phyloP scores from a whole-genome alignment of 2,329 filamentous ascomycete species.

The Sordariomycetes sp. region DNA sequence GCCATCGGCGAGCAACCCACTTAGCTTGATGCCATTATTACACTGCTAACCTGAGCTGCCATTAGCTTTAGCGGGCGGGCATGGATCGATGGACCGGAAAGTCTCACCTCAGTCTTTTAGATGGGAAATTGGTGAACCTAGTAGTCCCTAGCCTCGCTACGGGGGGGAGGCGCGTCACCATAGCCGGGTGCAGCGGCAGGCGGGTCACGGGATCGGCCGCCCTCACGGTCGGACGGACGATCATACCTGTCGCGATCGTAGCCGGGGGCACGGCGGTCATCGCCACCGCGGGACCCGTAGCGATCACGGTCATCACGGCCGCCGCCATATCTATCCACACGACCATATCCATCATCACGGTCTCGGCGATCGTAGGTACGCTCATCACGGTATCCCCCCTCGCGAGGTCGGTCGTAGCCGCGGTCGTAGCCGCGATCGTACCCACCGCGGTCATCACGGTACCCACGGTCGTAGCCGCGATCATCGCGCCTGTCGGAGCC shows the following conservation, averaged over 20 bases:
- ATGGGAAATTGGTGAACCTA: not conserved
- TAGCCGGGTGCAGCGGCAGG: conserved; percentile 16
- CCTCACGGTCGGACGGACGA: conserved; percentile 26
- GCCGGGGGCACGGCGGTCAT: conserved; percentile 21
- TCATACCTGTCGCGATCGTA: conserved; percentile 38
- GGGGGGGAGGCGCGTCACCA: conserved; percentile 17
- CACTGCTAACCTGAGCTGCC: not conserved
- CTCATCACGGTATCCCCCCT: conserved; percentile 23
- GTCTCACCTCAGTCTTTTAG: not conserved
- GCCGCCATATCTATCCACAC: conserved; percentile 21
- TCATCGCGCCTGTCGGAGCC: conserved; percentile 37
- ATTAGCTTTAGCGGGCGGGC: not conserved
- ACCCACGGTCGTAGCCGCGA: conserved; percentile 26
- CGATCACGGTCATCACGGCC: conserved; percentile 28
- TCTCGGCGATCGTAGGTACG: conserved; percentile 24
- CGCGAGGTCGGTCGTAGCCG: conserved; percentile 19
- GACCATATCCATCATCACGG: conserved; percentile 14
- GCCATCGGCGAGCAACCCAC: not conserved
- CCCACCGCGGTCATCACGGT: conserved; percentile 18
- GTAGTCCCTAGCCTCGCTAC: conserved; percentile 22
- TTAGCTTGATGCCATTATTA: not conserved
- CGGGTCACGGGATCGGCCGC: conserved; percentile 23
- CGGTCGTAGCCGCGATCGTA: conserved; percentile 47
- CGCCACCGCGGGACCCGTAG: conserved; percentile 18
- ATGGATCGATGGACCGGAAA: not conserved